phyloP scores from a whole-genome alignment of 1,284 basidiomycete species.

The Paramarasmius palmivorus region DNA sequence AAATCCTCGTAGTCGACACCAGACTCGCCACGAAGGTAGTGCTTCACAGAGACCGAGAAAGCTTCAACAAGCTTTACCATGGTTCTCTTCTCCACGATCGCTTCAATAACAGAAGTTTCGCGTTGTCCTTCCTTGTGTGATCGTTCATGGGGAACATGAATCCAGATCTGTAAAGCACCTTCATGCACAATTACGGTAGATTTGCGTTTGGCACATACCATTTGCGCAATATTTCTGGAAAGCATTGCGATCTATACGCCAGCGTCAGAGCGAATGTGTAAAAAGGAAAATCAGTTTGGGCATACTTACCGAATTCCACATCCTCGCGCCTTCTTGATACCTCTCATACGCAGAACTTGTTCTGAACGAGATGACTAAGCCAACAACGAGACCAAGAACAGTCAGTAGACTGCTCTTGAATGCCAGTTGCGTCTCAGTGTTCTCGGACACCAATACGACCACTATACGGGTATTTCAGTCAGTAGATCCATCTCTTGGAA shows the following conservation, averaged over 20 bases:
- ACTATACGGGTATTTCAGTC: no score
- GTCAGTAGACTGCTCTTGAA: conserved; percentile 53
- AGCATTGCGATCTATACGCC: conserved; percentile 17
- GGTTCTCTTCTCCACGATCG: conserved; percentile 70
- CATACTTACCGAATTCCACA: conserved; percentile 61
- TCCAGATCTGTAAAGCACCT: conserved; percentile 49
- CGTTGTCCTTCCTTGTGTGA: conserved; percentile 30
- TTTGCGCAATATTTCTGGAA: conserved; percentile 54
- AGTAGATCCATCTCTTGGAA: no score
- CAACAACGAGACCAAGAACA: conserved; percentile 67
- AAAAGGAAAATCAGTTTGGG: conserved; percentile 11
- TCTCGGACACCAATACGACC: conserved; percentile 51
- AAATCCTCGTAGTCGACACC: conserved; percentile 67
- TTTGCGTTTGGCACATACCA: conserved; percentile 41
- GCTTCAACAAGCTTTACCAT: conserved; percentile 61
- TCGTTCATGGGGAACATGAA: conserved; percentile 55
- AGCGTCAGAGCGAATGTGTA: background rate
- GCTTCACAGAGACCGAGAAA: conserved; percentile 39
- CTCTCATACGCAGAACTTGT: conserved; percentile 72
- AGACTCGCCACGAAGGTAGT: conserved; percentile 61
- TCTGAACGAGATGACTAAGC: conserved; percentile 68
- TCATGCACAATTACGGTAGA: no score
- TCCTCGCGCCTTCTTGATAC: conserved; percentile 61
- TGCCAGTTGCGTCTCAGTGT: conserved; percentile 41
- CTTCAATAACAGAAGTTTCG: conserved; percentile 43